Conservation (phyloP, 768 basidiomycete genomes). For the Lactifluus piperatus region DNA sequence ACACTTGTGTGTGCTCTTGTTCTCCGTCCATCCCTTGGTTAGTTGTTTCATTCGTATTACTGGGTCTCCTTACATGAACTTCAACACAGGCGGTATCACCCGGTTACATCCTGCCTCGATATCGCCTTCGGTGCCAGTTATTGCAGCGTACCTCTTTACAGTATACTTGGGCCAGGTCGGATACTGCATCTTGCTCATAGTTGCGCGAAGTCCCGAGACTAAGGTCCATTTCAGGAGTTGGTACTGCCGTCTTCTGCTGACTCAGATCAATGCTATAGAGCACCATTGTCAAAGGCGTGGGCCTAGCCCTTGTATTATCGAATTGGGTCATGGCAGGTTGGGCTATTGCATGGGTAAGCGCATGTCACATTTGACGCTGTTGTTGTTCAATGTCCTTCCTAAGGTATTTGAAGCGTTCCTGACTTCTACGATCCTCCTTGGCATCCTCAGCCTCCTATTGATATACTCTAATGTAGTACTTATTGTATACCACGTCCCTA, state of each 20-base stretch:
- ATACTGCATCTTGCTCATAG: slow-evolving; percentile 71
- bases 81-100: slow-evolving; percentile 38
- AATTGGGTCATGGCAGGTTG: slow-evolving; percentile 78
- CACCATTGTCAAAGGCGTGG: slow-evolving; percentile 72
- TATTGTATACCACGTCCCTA: slow-evolving; percentile 61
- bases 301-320: slow-evolving; percentile 60
- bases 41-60: slow-evolving; percentile 11
- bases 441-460: slow-evolving; percentile 59
- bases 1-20: slow-evolving; percentile 61
- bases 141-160: slow-evolving; percentile 50
- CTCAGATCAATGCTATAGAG: slow-evolving; percentile 32
- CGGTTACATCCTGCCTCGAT: slow-evolving; percentile 57
- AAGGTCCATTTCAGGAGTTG: slow-evolving; percentile 40
- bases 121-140: slow-evolving; percentile 51
- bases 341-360: slow-evolving; percentile 65
- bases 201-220: slow-evolving; percentile 67
- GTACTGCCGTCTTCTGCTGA: neutral
- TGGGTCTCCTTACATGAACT: neutral
- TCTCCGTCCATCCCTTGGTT: slow-evolving; percentile 54
- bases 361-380: neutral
- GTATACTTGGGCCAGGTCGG: slow-evolving; percentile 67
- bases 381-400: neutral
- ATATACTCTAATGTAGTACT: slow-evolving; percentile 75
- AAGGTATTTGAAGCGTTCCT: slow-evolving; percentile 72
- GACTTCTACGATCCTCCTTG: slow-evolving; percentile 63